phyloP scores from a whole-genome alignment of 83 land plant species.

The Diphasiastrum complanatum region DNA sequence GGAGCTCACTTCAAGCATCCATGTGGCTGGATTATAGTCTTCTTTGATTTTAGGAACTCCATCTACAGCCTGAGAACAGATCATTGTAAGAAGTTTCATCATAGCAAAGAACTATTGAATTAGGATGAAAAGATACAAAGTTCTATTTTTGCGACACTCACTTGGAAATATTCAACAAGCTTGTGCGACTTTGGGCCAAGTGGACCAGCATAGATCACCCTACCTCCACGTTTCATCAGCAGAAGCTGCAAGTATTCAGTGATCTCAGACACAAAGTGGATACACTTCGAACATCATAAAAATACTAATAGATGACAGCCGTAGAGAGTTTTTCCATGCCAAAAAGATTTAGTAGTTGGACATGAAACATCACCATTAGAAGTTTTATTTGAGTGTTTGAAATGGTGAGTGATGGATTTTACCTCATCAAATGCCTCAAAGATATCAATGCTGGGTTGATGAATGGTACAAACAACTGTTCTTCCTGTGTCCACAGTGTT shows the following conservation, averaged over 20 bases:
- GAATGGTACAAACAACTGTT: conserved; percentile 14
- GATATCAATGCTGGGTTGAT: conserved; percentile 18
- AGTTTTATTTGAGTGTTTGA: no score
- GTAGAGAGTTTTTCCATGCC: no score
- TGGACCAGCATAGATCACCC: conserved; percentile 12
- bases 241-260: conserved; percentile 12
- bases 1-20: conserved; percentile 62
- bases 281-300: no score
- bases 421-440: conserved; percentile 20
- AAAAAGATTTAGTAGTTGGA: no score
- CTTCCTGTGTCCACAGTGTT: conserved; percentile 13
- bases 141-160: no score
- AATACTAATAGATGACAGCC: no score
- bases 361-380: no score
- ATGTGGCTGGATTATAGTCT: conserved; percentile 68
- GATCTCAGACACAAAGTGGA: no score
- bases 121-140: no score
- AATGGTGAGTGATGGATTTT: no score
- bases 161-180: conserved; percentile 12
- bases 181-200: conserved; percentile 7
- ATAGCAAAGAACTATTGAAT: no score
- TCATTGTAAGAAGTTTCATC: no score
- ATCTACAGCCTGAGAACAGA: conserved; percentile 38
- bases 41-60: conserved; percentile 37
- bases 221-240: conserved; percentile 17